Evolutionary conservation across 1,284 basidiomycete species (phyloP), one percentile per base, ranked within the genome.

Genomic region (Naganishia sp.): DNA sequence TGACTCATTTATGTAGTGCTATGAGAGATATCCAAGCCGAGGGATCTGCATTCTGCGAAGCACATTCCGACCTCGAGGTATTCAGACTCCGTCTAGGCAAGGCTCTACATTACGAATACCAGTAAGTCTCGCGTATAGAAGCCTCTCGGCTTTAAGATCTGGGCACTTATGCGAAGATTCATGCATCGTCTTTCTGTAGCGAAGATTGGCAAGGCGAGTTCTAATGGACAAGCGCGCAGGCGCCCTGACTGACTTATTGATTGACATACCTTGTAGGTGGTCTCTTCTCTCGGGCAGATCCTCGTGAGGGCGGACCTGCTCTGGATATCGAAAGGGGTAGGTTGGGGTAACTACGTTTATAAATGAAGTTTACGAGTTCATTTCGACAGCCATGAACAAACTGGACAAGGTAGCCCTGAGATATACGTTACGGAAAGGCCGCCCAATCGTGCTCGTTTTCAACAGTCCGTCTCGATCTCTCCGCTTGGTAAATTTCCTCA

Each of bases 71-170:
- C 73, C 78, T 87, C 45, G 84, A 86, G 70, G 89, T 92, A 21
- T 91, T 92, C 81, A 84, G 90, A 57, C 82, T 92, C 43, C 84
- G 90, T 50, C 82, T 94, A 18, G 91, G 90, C 50, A 91, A 92
- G 75, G 87, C 81, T 2, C 74, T 83, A 49, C 80, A 82, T 68
- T 82, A 80, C 63, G 81, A 82, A 67, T 81, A 75, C 65, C 80
- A 73, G 69, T 65, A 51, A 63, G 64, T n/a, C 21, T 39, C 13
- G 28, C 35, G 13, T 6, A 6, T 6, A 39, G 35, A 39, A 39
- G 13, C 35, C 7, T 39, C 35, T 39, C 35, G 10, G 35, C 35
- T 39, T 35, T 1, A 28, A 28, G 5, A 13, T 39, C n/a, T 13
- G 35, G 10, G 35, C 35, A 39, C 35, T 13, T 6, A 39, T 39